Conservation (phyloP, 73 alveolate species). For the Symbiodinium pilosum region DNA sequence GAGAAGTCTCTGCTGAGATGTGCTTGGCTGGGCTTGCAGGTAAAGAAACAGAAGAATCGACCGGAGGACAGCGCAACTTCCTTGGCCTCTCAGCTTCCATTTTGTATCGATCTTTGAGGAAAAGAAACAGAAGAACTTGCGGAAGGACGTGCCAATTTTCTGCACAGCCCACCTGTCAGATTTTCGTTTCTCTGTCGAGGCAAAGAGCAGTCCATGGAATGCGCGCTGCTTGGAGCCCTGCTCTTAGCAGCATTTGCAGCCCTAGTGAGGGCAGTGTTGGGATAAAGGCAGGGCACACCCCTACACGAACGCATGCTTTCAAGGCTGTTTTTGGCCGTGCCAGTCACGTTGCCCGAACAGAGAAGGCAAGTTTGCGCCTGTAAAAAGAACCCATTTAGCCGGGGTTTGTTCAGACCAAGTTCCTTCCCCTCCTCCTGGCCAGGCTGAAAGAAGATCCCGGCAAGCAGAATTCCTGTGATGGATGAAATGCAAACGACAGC, state of each 20-base stretch:
- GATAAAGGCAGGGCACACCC: too few relatives aligned
- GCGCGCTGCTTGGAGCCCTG: background rate
- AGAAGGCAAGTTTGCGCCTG: too few relatives aligned
- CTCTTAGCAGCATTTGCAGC: background rate
- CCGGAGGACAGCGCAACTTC: slow-evolving; percentile 16
- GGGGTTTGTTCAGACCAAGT: too few relatives aligned
- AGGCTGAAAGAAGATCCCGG: background rate
- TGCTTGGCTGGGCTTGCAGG: too few relatives aligned
- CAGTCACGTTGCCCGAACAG: background rate
- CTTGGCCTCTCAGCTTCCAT: too few relatives aligned
- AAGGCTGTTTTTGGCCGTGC: slow-evolving; percentile 6
- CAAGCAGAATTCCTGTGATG: background rate
- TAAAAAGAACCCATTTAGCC: too few relatives aligned
- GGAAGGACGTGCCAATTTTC: background rate
- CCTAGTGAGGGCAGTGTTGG: too few relatives aligned
- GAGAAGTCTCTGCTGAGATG: too few relatives aligned
- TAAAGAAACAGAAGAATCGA: background rate
- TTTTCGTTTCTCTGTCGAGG: background rate
- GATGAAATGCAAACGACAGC: too few relatives aligned
- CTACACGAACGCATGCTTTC: too few relatives aligned
- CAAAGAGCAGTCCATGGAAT: background rate
- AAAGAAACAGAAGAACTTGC: background rate
- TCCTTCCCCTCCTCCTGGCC: background rate
- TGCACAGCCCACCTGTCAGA: background rate
- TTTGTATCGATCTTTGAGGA: too few relatives aligned